Evolutionary conservation across 495 filamentous ascomycete genomes (phyloP).

Genomic region (Oleoguttula mirabilis): DNA sequence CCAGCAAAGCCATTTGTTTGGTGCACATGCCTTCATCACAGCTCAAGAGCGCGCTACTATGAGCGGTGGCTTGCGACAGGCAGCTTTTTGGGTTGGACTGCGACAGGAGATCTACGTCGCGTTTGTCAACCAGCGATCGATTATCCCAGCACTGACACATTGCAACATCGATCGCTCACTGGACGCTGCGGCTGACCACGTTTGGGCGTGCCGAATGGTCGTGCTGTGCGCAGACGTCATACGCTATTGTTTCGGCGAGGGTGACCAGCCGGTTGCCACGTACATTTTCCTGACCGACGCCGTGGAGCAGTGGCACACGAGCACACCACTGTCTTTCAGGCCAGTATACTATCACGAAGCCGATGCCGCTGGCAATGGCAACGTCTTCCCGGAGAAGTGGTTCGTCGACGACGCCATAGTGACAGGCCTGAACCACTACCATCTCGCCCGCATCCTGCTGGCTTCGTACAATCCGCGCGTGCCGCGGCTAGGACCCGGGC

Average conservation of each 20-base stretch:
- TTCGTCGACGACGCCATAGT: slow-evolving; percentile 32
- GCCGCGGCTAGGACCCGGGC: slow-evolving; percentile 28
- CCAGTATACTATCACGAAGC: slow-evolving; percentile 17
- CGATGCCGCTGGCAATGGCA: slow-evolving; percentile 9
- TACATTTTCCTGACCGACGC: slow-evolving; percentile 13
- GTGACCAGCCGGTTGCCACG: slow-evolving; percentile 3
- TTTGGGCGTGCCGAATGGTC: slow-evolving; percentile 43
- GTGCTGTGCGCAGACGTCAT: slow-evolving; percentile 42
- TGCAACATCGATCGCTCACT: slow-evolving; percentile 35
- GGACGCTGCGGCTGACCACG: slow-evolving; percentile 33
- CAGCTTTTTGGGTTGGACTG: slow-evolving; percentile 46
- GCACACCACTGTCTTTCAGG: slow-evolving; percentile 17
- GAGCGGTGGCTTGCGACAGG: slow-evolving; percentile 34
- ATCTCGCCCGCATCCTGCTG: slow-evolving; percentile 34
- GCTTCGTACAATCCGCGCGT: slow-evolving; percentile 32
- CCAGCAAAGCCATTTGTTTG: slow-evolving; percentile 37
- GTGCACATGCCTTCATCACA: slow-evolving; percentile 39
- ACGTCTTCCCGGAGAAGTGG: slow-evolving; percentile 34
- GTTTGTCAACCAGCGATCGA: slow-evolving; percentile 37
- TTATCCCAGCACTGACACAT: slow-evolving; percentile 27
- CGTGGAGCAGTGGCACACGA: slow-evolving; percentile 10
- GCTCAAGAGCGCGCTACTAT: slow-evolving; percentile 30
- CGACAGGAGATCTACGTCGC: slow-evolving; percentile 46
- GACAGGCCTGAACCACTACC: slow-evolving; percentile 29
- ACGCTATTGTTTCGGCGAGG: slow-evolving; percentile 38